Conservation (phyloP, 2,329 filamentous ascomycete species). For the Aotearoamyces nothofagi region DNA sequence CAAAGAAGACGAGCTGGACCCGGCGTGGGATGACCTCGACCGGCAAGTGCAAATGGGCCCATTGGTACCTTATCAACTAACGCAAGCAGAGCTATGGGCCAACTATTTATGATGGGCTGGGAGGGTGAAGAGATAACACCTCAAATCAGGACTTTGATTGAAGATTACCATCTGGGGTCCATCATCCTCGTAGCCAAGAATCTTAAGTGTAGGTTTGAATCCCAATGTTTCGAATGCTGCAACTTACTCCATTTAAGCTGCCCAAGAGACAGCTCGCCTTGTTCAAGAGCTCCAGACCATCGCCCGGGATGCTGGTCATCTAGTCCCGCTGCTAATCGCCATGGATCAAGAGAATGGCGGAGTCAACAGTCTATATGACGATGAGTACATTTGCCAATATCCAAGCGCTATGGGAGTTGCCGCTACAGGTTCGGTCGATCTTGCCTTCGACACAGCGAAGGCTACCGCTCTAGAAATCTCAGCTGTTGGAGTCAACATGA, state of each 20-base stretch:
- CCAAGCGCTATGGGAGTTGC: conserved; percentile 94
- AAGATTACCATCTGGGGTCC: conserved; percentile 75
- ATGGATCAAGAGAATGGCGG: conserved; percentile 97
- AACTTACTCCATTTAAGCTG: conserved; percentile 38
- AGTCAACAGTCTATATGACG: conserved; percentile 91
- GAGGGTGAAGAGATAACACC: conserved; percentile 73
- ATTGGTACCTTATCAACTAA: conserved; percentile 11
- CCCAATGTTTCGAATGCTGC: conserved; percentile 1
- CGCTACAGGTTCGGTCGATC: conserved; percentile 71
- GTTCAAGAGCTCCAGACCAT: conserved; percentile 88
- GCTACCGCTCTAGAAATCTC: conserved; percentile 86
- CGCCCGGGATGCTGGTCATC: conserved; percentile 79
- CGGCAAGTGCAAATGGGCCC: no score
- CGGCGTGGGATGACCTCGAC: conserved; percentile 27
- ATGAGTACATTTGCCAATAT: conserved; percentile 90
- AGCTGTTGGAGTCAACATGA: conserved; percentile 89
- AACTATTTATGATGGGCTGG: conserved; percentile 73
- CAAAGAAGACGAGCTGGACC: conserved; percentile 32
- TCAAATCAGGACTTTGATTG: conserved; percentile 67
- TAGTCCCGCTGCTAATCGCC: conserved; percentile 76
- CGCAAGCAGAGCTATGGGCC: conserved; percentile 48
- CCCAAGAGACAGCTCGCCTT: conserved; percentile 74
- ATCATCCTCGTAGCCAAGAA: conserved; percentile 77
- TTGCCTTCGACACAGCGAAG: conserved; percentile 82
- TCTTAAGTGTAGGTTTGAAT: conserved; percentile 49